Conservation (phyloP, 129 eudicot species). For the Flaveria trinervia region DNA sequence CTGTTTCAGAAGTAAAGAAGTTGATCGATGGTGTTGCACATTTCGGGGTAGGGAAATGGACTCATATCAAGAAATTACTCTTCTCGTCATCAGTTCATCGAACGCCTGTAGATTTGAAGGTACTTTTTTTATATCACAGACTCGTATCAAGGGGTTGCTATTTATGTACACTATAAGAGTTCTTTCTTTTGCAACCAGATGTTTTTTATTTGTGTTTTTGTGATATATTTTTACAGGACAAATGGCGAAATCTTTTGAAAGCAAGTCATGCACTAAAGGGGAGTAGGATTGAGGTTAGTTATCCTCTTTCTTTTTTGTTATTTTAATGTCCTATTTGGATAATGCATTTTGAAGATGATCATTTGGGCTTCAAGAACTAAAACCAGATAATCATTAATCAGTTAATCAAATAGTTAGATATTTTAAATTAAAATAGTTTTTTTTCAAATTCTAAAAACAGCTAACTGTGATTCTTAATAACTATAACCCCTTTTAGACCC, state of each 20-base stretch:
- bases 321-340: background rate
- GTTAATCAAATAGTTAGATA: background rate
- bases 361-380: background rate
- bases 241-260: slow-evolving; percentile 94
- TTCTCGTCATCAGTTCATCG: slow-evolving; percentile 78
- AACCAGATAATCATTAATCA: background rate
- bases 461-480: background rate
- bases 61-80: slow-evolving; percentile 63
- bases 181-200: background rate
- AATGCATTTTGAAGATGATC: background rate
- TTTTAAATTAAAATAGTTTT: background rate
- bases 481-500: background rate
- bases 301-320: too few species aligned
- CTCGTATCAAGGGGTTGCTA: background rate
- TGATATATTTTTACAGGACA: slow-evolving; percentile 57
- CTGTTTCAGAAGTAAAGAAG: slow-evolving; percentile 66
- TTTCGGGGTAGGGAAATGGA: slow-evolving; percentile 90
- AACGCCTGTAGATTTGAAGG: slow-evolving; percentile 92
- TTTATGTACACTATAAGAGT: background rate
- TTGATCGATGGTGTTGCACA: slow-evolving; percentile 86
- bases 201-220: slow-evolving; percentile 25
- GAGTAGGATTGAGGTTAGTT: slow-evolving; percentile 51
- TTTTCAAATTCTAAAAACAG: background rate
- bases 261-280: slow-evolving; percentile 60
- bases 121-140: slow-evolving; percentile 16